Percentiles rank a stretch among this genome's conserved stretches.
These are phyloP conservation scores for Globisporangium cystogenes DNA, from an alignment of 352 stramenopile species.

Conservation along the genomic window DNA sequence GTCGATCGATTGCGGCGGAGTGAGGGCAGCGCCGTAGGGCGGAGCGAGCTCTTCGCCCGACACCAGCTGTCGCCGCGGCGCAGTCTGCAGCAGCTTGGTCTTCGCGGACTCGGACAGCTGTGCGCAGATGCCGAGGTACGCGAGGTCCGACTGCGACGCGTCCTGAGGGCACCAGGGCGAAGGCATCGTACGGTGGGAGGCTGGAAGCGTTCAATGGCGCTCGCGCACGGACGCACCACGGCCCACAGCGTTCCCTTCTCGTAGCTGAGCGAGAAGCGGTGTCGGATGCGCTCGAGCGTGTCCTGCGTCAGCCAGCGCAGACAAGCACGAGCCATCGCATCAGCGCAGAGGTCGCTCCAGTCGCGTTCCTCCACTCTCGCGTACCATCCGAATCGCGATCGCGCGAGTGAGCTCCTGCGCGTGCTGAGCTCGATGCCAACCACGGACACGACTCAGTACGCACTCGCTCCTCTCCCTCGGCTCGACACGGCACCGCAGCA, in stretches of 20 bases:
- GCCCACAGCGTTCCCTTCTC: conserved; percentile 17
- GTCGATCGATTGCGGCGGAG: background rate
- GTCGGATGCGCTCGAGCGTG: conserved; percentile 9
- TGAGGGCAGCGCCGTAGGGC: background rate
- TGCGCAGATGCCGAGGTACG: conserved; percentile 33
- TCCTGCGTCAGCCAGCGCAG: conserved; percentile 2
- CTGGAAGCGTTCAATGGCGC: background rate
- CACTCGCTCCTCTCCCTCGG: conserved; percentile 4
- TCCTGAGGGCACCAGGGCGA: conserved; percentile 15
- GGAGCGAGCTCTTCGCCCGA: conserved; percentile 16
- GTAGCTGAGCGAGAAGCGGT: conserved; percentile 23
- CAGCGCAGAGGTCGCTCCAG: background rate
- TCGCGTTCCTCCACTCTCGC: background rate
- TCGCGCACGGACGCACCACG: conserved; percentile 1
- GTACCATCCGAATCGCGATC: conserved; percentile 23
- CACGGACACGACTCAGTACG: conserved; percentile 12
- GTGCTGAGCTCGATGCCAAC: conserved; percentile 12
- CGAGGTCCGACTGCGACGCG: conserved; percentile 22
- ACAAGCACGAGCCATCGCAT: too few relatives aligned
- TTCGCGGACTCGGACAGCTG: conserved; percentile 28
- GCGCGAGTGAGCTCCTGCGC: conserved; percentile 29
- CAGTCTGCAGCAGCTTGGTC: conserved; percentile 22
- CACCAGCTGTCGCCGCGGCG: conserved; percentile 15
- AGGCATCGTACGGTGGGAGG: background rate
- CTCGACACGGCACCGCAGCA: too few relatives aligned